Evolutionary conservation across 495 filamentous ascomycete genomes (phyloP), one percentile per base, ranked within the genome.

Genomic region (Xylaria curta): DNA sequence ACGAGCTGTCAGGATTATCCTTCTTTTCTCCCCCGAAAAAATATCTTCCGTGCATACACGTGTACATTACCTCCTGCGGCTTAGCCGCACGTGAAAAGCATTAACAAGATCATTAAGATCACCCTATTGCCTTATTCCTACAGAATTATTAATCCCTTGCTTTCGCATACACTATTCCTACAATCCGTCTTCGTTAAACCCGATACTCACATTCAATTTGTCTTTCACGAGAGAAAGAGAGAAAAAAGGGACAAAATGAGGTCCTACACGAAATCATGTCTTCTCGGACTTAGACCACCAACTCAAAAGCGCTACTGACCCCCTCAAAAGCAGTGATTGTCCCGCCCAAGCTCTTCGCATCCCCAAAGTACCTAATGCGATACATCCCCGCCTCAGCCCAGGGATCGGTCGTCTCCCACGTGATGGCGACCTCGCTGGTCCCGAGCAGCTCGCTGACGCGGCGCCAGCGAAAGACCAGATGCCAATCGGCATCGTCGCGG

Each of bases 291-390:
- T 64, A 63, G 65, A 44, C 72, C 0, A 80, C 58, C 10, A 87
- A 72, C 28, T 77, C 87, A 82, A 98, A 97, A 70, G 78, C 80
- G 42, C 86, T 83, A 78, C 92, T 93, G 17, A 87, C 84, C 0
- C 95, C 94, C 78, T 95, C 91, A 84, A 98, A 97, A 61, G 85
- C 76, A 51, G 84, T 87, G 58, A 97, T 88, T 24, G 75, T 80
- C n/a, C 94, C 95, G 12, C 82, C 78, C 31, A 91, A 70, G 19
- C 84, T 82, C 86, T 94, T 98, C 31, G 89, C 86, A 81, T 97
- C 93, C 0, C 95, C 95, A 82, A 89, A 96, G 76, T 98, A 98
- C 82, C 87, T 87, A 67, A 98, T 81, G 36, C 95, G 85, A 83
- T 97, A 98, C 74, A 84, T 84, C 12, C 93, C 94, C 76, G 85